Evolutionary conservation across 768 basidiomycete genomes (phyloP).

Genomic region (Rubroboletus pulcherrimus): DNA sequence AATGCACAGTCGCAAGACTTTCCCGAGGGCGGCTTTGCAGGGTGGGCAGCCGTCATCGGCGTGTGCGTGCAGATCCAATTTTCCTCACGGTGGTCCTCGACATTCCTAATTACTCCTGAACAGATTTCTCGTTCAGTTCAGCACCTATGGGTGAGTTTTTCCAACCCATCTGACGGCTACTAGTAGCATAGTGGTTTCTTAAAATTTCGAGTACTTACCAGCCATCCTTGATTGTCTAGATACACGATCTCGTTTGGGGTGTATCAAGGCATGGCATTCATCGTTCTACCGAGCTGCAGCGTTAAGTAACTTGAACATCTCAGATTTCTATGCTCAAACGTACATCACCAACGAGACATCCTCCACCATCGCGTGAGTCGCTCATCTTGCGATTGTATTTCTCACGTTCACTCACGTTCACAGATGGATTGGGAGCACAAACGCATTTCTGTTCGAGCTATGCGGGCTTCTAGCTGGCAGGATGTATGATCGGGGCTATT

Average conservation of each 20-base stretch:
- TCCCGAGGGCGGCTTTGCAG: conserved; percentile 29
- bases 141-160: conserved; percentile 33
- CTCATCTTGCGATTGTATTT: neutral
- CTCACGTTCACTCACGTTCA: neutral
- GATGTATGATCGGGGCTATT: conserved; percentile 51
- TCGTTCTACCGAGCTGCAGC: neutral
- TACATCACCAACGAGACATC: conserved; percentile 36
- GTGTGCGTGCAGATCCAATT: conserved; percentile 20
- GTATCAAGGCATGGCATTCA: conserved; percentile 35
- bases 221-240: conserved; percentile 12
- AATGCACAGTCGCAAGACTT: conserved; percentile 4
- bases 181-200: neutral
- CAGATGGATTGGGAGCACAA: conserved; percentile 48
- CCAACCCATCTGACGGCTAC: neutral
- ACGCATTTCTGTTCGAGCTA: conserved; percentile 44
- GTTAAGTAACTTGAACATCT: neutral
- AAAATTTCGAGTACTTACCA: neutral
- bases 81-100: neutral
- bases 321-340: conserved; percentile 39
- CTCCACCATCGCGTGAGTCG: conserved; percentile 39
- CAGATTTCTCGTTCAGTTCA: conserved; percentile 39
- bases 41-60: conserved; percentile 31
- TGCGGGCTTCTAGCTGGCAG: conserved; percentile 45
- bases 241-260: conserved; percentile 40
- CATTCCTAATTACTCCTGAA: neutral